phyloP scores from a whole-genome alignment of 257 asterid genomes.

The Hygrophila difformis region DNA sequence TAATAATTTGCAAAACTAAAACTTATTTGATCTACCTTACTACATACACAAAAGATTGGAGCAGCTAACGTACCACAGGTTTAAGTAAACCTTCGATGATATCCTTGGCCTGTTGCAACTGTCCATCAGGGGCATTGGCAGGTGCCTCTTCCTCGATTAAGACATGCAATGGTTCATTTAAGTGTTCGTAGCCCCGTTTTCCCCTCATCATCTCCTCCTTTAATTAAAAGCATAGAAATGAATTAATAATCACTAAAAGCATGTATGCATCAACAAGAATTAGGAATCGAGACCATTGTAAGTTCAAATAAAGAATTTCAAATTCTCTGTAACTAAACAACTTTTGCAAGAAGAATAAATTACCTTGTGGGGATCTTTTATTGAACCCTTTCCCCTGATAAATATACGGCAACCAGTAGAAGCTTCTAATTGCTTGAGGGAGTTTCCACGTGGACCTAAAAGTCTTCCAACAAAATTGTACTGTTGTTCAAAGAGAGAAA shows the following conservation, averaged over 20 bases:
- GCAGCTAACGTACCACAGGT: conserved; percentile 61
- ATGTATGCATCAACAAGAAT: not conserved
- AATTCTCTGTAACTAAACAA: not conserved
- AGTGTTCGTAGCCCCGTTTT: conserved; percentile 79
- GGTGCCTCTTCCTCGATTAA: conserved; percentile 74
- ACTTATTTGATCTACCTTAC: too few relatives aligned
- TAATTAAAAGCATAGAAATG: conserved; percentile 12
- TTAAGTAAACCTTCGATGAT: conserved; percentile 70
- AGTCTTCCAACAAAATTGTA: conserved; percentile 89
- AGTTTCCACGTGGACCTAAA: conserved; percentile 89
- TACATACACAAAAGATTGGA: too few relatives aligned
- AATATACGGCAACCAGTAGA: conserved; percentile 81
- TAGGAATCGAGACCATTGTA: not conserved
- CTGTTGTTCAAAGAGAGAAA: conserved; percentile 22
- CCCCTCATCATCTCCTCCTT: conserved; percentile 85
- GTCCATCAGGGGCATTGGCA: conserved; percentile 41
- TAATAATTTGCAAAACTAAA: too few relatives aligned
- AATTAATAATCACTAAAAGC: conserved; percentile 10
- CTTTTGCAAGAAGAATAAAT: not conserved
- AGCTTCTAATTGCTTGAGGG: conserved; percentile 77
- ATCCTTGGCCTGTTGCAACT: conserved; percentile 64
- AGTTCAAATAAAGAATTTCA: too few relatives aligned
- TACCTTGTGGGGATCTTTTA: conserved; percentile 77
- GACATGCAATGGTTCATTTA: conserved; percentile 70
- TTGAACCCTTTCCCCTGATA: conserved; percentile 82